Evolutionary conservation across 495 filamentous ascomycete genomes (phyloP).

Genomic region (Gamarada debralockiae): DNA sequence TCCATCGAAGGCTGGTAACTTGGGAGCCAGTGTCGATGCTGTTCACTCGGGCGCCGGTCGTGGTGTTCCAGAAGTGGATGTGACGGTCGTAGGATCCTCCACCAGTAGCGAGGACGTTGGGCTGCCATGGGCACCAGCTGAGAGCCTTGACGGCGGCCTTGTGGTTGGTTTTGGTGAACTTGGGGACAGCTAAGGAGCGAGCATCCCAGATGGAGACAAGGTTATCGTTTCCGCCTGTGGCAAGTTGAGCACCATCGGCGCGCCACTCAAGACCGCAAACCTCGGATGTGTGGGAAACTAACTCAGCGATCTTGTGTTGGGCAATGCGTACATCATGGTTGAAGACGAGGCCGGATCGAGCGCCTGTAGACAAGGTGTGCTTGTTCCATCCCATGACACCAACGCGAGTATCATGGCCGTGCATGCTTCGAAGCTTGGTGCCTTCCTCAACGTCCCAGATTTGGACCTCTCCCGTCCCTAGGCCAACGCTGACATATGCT

Average conservation of each 20-base stretch:
- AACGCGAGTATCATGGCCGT: conserved; percentile 93
- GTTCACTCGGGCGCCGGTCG: conserved; percentile 94
- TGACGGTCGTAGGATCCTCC: conserved; percentile 94
- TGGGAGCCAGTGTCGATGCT: conserved; percentile 98
- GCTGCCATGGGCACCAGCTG: conserved; percentile 98
- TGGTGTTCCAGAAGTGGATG: conserved; percentile 99
- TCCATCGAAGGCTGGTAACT: conserved; percentile 94
- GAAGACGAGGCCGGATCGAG: conserved; percentile 91
- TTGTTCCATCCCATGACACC: conserved; percentile 99
- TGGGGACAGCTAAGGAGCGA: conserved; percentile 83
- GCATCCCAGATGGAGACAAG: conserved; percentile 99
- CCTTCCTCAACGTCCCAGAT: conserved; percentile 99
- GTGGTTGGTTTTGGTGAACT: conserved; percentile 99
- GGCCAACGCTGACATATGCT: conserved; percentile 91
- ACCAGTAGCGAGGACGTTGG: conserved; percentile 92
- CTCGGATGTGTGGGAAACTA: conserved; percentile 93
- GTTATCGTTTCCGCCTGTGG: conserved; percentile 97
- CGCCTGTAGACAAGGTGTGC: conserved; percentile 91
- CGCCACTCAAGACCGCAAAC: conserved; percentile 98
- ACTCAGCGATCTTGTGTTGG: conserved; percentile 95
- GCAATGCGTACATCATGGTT: conserved; percentile 99
- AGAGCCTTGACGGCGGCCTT: conserved; percentile 97
- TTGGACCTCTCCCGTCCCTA: conserved; percentile 93
- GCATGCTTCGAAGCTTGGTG: conserved; percentile 95
- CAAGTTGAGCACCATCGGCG: conserved; percentile 91